Conservation (phyloP, 257 asterid genomes). For the Phtheirospermum japonicum region DNA sequence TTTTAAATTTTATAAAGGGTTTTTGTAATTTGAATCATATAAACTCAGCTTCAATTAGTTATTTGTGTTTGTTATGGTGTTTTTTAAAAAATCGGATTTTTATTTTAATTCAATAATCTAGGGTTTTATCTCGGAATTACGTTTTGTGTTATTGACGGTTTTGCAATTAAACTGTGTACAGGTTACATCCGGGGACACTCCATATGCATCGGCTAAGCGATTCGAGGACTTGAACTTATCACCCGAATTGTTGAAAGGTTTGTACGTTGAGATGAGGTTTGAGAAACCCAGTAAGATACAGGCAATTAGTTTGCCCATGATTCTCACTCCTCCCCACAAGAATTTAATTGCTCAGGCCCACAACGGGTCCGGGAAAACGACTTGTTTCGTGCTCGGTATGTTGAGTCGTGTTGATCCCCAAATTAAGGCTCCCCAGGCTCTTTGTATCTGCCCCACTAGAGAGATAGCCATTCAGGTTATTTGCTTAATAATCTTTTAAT, state of each 20-base stretch:
- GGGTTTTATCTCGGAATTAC: constrained; percentile 13
- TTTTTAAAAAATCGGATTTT: neutral
- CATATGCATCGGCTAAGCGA: constrained; percentile 65
- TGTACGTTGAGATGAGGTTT: constrained; percentile 76
- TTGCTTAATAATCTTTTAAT: constrained; percentile 13
- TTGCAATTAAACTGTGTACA: constrained; percentile 26
- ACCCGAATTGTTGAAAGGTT: constrained; percentile 70
- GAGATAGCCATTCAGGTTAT: constrained; percentile 96
- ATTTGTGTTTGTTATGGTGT: neutral
- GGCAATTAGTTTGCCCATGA: constrained; percentile 87
- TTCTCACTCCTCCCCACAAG: constrained; percentile 75
- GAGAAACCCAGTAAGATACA: constrained; percentile 87
- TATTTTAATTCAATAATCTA: no score
- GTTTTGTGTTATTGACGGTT: neutral
- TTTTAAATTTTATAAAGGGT: neutral
- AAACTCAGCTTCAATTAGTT: neutral
- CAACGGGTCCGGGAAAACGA: constrained; percentile 96
- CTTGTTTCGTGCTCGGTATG: constrained; percentile 97
- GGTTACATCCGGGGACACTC: constrained; percentile 74
- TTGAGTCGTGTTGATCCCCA: constrained; percentile 81
- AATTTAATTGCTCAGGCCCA: constrained; percentile 94
- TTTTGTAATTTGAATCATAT: neutral
- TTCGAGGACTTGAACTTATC: constrained; percentile 85
- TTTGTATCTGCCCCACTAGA: constrained; percentile 94
- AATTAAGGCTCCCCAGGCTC: constrained; percentile 74